phyloP scores from a whole-genome alignment of 2,329 filamentous ascomycete genomes.

The Whalleya microplaca region DNA sequence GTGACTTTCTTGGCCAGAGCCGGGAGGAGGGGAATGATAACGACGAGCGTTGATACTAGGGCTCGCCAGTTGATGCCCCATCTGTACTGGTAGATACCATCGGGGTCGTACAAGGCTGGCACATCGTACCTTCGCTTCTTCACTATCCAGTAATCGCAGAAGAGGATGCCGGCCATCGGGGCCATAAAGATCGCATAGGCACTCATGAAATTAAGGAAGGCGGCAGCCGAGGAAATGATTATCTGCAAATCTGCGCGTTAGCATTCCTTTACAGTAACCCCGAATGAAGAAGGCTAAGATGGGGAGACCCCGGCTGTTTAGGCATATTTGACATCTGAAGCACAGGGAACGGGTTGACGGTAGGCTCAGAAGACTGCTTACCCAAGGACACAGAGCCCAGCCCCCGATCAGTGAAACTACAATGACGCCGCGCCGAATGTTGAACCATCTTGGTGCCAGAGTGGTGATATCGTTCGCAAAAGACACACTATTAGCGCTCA shows the following conservation, averaged over 20 bases:
- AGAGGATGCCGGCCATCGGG: conserved; percentile 29
- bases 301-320: too few species aligned
- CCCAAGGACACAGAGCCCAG: conserved; percentile 42
- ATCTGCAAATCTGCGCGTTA: conserved; percentile 12
- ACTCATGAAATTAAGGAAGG: conserved; percentile 39
- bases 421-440: conserved; percentile 38
- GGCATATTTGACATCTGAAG: too few species aligned
- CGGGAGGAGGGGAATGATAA: conserved; percentile 38
- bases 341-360: too few species aligned
- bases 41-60: conserved; percentile 25
- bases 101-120: conserved; percentile 41
- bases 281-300: too few species aligned
- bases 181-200: conserved; percentile 42
- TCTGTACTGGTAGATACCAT: conserved; percentile 41
- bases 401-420: conserved; percentile 37
- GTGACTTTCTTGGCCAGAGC: conserved; percentile 35
- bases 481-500: conserved; percentile 35
- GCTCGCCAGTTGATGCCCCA: conserved; percentile 41
- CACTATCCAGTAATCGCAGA: conserved; percentile 32
- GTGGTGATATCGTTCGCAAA: conserved; percentile 38
- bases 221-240: conserved; percentile 36
- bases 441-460: conserved; percentile 36
- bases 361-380: too few species aligned
- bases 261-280: too few species aligned
- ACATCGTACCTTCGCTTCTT: conserved; percentile 41